phyloP scores from a whole-genome alignment of 2,329 filamentous ascomycete species.

The Penicillium nordicum region DNA sequence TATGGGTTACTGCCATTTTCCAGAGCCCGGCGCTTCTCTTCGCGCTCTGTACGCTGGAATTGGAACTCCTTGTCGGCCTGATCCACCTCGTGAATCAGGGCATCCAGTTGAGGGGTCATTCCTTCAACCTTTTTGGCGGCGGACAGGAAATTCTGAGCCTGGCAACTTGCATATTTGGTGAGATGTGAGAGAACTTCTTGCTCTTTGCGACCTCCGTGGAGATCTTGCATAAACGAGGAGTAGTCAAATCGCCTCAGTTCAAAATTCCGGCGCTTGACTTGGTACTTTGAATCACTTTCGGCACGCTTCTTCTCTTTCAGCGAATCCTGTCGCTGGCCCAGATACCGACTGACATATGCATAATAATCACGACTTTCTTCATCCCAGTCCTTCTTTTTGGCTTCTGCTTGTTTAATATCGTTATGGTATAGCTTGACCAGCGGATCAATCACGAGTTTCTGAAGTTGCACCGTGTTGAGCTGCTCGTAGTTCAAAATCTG shows the following conservation, averaged over 20 bases:
- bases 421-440: constrained; percentile 86
- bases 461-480: constrained; percentile 77
- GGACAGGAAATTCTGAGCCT: constrained; percentile 76
- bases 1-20: constrained; percentile 81
- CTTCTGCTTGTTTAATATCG: constrained; percentile 96
- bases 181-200: constrained; percentile 93
- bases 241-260: constrained; percentile 98
- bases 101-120: constrained; percentile 84
- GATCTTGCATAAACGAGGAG: constrained; percentile 97
- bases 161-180: constrained; percentile 87
- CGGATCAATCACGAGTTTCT: constrained; percentile 92
- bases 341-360: constrained; percentile 86
- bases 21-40: constrained; percentile 84
- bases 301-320: constrained; percentile 95
- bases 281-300: constrained; percentile 94
- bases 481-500: constrained; percentile 87
- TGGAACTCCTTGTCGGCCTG: constrained; percentile 96
- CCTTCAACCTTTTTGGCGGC: constrained; percentile 84
- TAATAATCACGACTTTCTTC: constrained; percentile 99
- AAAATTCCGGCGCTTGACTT: constrained; percentile 87
- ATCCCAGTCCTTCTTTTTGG: constrained; percentile 96
- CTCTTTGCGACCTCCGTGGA: constrained; percentile 98
- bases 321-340: constrained; percentile 94
- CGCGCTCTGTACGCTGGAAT: constrained; percentile 87
- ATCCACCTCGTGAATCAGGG: constrained; percentile 80